These are phyloP conservation scores for Penicillium sp. DNA, from an alignment of 2,329 filamentous ascomycete species.

Conservation along the genomic window DNA sequence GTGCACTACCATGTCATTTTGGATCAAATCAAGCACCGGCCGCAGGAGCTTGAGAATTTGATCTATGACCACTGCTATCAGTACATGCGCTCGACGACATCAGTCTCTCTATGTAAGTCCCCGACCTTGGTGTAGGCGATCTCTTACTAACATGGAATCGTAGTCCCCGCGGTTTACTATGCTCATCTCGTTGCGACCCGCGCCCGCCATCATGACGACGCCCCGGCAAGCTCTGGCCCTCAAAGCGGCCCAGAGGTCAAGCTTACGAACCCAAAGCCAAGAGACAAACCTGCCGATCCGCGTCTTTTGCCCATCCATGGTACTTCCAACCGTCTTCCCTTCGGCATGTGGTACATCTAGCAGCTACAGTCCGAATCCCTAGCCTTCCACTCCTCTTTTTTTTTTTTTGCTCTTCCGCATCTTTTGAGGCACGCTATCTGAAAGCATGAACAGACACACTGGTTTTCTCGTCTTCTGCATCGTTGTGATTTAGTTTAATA, in stretches of 20 bases:
- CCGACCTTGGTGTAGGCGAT: neutral
- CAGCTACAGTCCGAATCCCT: neutral
- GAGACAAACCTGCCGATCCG: conserved; percentile 36
- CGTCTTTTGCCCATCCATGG: conserved; percentile 41
- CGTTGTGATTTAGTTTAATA: neutral
- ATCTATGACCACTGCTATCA: conserved; percentile 96
- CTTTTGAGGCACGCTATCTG: neutral
- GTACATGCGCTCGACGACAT: conserved; percentile 88
- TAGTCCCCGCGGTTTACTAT: conserved; percentile 87
- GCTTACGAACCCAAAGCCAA: conserved; percentile 34
- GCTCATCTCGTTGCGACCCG: conserved; percentile 87
- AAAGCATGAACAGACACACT: neutral
- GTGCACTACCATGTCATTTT: conserved; percentile 89
- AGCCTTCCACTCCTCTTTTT: neutral
- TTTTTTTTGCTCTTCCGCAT: neutral
- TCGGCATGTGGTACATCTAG: conserved; percentile 49
- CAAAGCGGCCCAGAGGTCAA: conserved; percentile 46
- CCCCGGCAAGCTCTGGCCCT: conserved; percentile 45
- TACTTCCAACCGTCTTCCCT: conserved; percentile 34
- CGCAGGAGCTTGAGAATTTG: conserved; percentile 79
- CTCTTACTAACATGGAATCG: conserved; percentile 11
- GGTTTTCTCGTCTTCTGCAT: neutral
- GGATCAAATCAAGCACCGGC: conserved; percentile 74
- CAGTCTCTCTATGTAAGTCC: conserved; percentile 72
- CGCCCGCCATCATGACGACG: conserved; percentile 73